Base-by-base conservation (phyloP, 202 grass and related monocot genomes). In the Saccharum hybrid region DNA sequence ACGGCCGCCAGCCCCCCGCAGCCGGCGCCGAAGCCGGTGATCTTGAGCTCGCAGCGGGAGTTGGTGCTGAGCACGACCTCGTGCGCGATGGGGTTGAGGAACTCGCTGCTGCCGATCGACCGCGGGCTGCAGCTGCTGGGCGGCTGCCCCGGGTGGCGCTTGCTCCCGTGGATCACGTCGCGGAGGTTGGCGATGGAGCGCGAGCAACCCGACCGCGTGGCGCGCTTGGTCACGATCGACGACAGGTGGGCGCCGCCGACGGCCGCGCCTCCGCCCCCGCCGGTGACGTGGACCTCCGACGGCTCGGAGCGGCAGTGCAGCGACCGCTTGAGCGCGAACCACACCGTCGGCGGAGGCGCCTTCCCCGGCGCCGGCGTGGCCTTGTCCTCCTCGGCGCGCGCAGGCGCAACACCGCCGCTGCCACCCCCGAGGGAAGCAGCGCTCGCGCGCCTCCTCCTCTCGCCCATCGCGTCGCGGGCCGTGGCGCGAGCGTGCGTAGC, bases 81-180 rank as follows among this genome's bases (percentile, higher is more conserved):
- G 59, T 98, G 95, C 0, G 90, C 90, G 34, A 98, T 94, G 26
- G 95, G 95, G 87, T 98, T 98, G 19, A 98, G 23, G 79, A 98
- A 98, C 80, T 98, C 95, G 45, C 90, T 98, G 86, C 92, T 98
- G 26, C 95, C 92, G 22, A 91, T 94, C 54, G 95, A 98, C 43
- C 92, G 87, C n/a, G 95, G 95, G 86, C 90, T 98, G 85, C 92
- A 94, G 84, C 85, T 91, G 62, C 84, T 93, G 1, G 86, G 90
- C 19, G 92, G 92, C 78, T 67, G 84, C 5, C 89, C 88, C 8
- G 91, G 90, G 70, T 98, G 95, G 30, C 90, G 90, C 81, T 94
- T 98, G 95, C 90, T 98, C 28, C 95, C 95, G 88, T 98, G 95
- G 83, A 98, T 98, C 5, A 98, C 95, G 62, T 98, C 92, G 18